These are phyloP conservation scores for Lumnitzera littorea DNA, from an alignment of 345 rosid genomes.

Conservation along the genomic window DNA sequence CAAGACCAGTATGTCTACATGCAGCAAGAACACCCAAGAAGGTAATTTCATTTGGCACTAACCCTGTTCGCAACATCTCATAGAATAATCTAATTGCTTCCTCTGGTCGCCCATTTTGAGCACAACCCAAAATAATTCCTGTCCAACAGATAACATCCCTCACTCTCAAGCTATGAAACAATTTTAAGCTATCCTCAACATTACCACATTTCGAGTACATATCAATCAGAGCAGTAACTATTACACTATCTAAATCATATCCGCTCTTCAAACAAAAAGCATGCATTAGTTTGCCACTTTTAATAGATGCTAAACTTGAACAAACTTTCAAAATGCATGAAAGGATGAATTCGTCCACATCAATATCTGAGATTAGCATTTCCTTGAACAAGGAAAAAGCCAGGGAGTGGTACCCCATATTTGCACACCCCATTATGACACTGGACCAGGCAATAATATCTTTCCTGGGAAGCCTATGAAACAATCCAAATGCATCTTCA, in stretches of 20 bases:
- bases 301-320: conserved; percentile 48
- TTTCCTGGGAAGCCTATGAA: conserved; percentile 43
- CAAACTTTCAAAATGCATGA: conserved; percentile 52
- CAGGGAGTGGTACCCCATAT: conserved; percentile 29
- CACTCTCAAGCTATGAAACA: conserved; percentile 30
- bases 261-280: conserved; percentile 51
- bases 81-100: conserved; percentile 45
- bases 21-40: conserved; percentile 61
- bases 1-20: conserved; percentile 63
- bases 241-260: conserved; percentile 39
- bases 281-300: conserved; percentile 53
- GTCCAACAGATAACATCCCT: conserved; percentile 69
- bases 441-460: conserved; percentile 63
- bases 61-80: conserved; percentile 41
- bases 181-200: conserved; percentile 38
- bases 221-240: conserved; percentile 40
- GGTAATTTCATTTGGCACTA: conserved; percentile 65
- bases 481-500: conserved; percentile 27
- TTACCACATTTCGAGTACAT: conserved; percentile 72
- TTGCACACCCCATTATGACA: conserved; percentile 45
- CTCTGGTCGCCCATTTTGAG: conserved; percentile 58
- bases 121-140: conserved; percentile 60
- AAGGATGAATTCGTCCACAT: conserved; percentile 43
- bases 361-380: conserved; percentile 28
- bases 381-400: conserved; percentile 43